A percentile compares a stretch with the other conserved stretches of the same genome.
Evolutionary conservation across 768 basidiomycete species (phyloP).

Genomic region (Amanita brunnescens): DNA sequence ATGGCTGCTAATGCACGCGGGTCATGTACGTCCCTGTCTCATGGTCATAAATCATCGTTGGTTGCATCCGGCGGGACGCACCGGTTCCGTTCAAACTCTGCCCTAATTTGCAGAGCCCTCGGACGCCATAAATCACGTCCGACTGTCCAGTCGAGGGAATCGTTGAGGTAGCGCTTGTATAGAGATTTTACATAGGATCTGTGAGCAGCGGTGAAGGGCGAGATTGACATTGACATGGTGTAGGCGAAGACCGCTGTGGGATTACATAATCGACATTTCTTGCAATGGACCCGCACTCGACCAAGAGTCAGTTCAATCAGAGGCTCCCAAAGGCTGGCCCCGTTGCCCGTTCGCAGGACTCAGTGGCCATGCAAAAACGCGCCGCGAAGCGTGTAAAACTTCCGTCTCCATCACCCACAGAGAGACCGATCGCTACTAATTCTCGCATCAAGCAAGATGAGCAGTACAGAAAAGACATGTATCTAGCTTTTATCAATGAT

Average conservation of each 20-base stretch:
- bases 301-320: slow-evolving; percentile 66
- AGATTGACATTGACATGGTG: slow-evolving; percentile 47
- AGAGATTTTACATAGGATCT: slow-evolving; percentile 85
- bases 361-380: slow-evolving; percentile 24
- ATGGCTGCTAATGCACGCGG: slow-evolving; percentile 75
- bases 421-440: slow-evolving; percentile 67
- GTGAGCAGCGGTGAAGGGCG: slow-evolving; percentile 67
- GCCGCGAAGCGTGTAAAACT: slow-evolving; percentile 24
- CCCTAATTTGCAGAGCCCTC: slow-evolving; percentile 79
- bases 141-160: slow-evolving; percentile 86
- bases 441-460: slow-evolving; percentile 73
- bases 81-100: slow-evolving; percentile 92
- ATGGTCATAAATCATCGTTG: neutral
- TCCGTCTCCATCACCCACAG: slow-evolving; percentile 16
- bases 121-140: slow-evolving; percentile 80
- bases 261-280: slow-evolving; percentile 7
- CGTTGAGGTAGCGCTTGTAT: slow-evolving; percentile 80
- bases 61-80: slow-evolving; percentile 25
- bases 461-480: slow-evolving; percentile 72
- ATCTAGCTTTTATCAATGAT: slow-evolving; percentile 73
- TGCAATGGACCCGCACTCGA: slow-evolving; percentile 72
- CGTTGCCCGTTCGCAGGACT: slow-evolving; percentile 23
- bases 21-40: slow-evolving; percentile 66
- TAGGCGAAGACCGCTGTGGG: too few species aligned
- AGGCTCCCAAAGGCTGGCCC: slow-evolving; percentile 64